A percentile compares a stretch with the other conserved stretches of the same genome.
These are phyloP conservation scores for Cicer yamashitae DNA, from an alignment of 306 rosid species.

Conservation along the genomic window DNA sequence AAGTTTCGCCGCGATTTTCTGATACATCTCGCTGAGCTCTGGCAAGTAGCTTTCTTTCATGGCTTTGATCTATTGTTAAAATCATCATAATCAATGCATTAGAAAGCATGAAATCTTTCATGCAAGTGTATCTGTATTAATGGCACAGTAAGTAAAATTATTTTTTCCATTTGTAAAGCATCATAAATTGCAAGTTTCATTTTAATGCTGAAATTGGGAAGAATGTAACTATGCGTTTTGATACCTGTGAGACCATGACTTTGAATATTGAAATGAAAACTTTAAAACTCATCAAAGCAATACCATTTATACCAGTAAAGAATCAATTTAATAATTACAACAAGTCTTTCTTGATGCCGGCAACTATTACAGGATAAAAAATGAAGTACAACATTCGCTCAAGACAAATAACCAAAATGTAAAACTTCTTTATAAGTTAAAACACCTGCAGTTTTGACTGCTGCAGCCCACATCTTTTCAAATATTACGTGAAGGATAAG, in stretches of 20 bases:
- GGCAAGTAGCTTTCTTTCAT: conserved; percentile 76
- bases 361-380: conserved; percentile 20
- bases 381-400: conserved; percentile 4
- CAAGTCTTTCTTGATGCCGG: conserved; percentile 23
- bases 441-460: conserved; percentile 19
- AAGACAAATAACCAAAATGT: conserved; percentile 27
- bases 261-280: conserved; percentile 34
- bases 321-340: conserved; percentile 22
- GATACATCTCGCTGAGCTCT: conserved; percentile 77
- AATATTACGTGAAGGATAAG: conserved; percentile 2
- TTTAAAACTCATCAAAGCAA: conserved; percentile 29
- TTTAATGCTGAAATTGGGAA: conserved; percentile 18
- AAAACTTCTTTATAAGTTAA: not conserved
- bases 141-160: not conserved
- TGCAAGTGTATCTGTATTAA: conserved; percentile 27
- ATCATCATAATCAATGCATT: conserved; percentile 39
- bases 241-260: conserved; percentile 4
- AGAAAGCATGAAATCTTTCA: conserved; percentile 33
- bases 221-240: conserved; percentile 5
- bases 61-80: conserved; percentile 64
- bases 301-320: conserved; percentile 22
- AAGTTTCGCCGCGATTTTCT: conserved; percentile 68
- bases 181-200: conserved; percentile 40
- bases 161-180: conserved; percentile 16
- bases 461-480: conserved; percentile 10